phyloP scores from a whole-genome alignment of 208 protist genomes.

The Polymyxa betae region DNA sequence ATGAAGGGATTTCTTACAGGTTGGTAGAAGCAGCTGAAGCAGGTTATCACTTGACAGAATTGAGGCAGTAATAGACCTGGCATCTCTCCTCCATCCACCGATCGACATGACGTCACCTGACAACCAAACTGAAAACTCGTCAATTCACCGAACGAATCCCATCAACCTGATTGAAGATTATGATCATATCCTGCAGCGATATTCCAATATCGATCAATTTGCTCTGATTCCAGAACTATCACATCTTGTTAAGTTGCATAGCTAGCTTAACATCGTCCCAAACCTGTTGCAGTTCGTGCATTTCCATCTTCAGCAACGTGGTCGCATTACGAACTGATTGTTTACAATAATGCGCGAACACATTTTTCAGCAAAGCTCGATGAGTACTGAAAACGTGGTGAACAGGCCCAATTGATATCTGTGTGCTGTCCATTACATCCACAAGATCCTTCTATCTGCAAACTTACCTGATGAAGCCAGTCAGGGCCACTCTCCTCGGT shows the following conservation, averaged over 20 bases:
- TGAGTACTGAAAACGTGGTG: background rate
- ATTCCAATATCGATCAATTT: constrained; percentile 36
- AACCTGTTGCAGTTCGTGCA: constrained; percentile 33
- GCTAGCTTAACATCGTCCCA: background rate
- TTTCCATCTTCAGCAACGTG: background rate
- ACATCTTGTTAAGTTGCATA: background rate
- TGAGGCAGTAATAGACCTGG: background rate
- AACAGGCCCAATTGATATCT: background rate
- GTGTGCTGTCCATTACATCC: too few species aligned
- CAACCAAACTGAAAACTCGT: background rate
- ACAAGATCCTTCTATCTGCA: too few species aligned
- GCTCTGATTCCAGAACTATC: constrained; percentile 1
- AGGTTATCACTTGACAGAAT: constrained; percentile 13
- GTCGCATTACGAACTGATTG: background rate
- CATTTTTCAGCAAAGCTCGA: background rate
- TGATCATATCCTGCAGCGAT: background rate
- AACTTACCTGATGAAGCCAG: too few species aligned
- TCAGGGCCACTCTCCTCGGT: too few species aligned
- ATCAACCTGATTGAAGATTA: background rate
- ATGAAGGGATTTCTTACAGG: constrained; percentile 19
- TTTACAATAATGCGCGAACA: constrained; percentile 16
- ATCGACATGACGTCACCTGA: background rate
- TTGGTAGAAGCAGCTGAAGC: constrained; percentile 4
- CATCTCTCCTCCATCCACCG: background rate
- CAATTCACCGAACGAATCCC: background rate